Evolutionary conservation across 2,329 filamentous ascomycete species (phyloP), one percentile per base, ranked within the genome.

Genomic region (Penicillium frequentans): DNA sequence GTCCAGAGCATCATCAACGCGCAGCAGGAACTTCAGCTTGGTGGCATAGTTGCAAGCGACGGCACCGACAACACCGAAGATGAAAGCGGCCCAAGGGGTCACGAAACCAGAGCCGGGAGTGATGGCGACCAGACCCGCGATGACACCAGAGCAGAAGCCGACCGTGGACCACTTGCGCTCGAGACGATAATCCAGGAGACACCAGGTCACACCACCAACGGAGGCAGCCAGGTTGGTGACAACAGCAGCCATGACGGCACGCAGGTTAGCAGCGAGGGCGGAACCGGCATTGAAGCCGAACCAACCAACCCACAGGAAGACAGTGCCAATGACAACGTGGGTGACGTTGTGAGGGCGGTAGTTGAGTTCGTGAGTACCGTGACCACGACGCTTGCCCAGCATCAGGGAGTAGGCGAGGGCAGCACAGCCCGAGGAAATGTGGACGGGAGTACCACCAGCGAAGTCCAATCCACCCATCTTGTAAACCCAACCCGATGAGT

Each of bases 291-390:
- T 96, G 85, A 96, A 96, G 48, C 92, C 92, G 69, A 96, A 96
- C 92, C 91, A 96, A 53, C 92, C 92, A 16, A 96, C 90, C 91
- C 92, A 96, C 16, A 96, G 86, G 77, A 96, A 96, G 47, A 96
- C 91, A 3, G 92, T 96, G 29, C 92, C 92, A 55, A 96, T 89
- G 52, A 96, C 91, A 65, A 96, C 92, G 73, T 96, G 90, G 4
- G 91, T 95, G 47, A 96, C 91, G 68, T 96, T 96, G 79, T 96
- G 92, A 10, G 92, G 92, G 50, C 92, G 89, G 75, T 93, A 96
- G 78, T 96, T 96, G 67, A 96, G 82, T 73, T 93, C 90, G 70
- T 92, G 88, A 27, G 91, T 96, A 49, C 90, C 90, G 72, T 96
- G 90, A 23, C 91, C 91, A 59, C 87, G 83, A 61, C 91, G 84